Evolutionary conservation across 257 asterid species (phyloP), one percentile per base, ranked within the genome.

Genomic region (Scutellaria barbata): DNA sequence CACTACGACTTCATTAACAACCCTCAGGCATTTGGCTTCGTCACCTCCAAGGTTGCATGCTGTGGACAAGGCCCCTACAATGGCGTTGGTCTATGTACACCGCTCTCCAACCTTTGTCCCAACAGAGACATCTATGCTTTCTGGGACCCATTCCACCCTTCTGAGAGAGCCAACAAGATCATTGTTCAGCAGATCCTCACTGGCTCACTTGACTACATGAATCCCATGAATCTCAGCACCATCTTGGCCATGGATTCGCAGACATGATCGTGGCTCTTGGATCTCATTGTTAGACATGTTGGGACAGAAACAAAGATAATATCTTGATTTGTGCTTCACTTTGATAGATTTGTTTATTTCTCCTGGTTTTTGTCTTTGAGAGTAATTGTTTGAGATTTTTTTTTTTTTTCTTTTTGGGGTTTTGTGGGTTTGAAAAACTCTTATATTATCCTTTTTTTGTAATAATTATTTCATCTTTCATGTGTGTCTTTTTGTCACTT

Each of bases 131-230:
- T 58, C 3, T 85, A 86, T 14, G 95, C 88, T 0, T 88, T 84
- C 56, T 88, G 95, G 95, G 95, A 88, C 66, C 81, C 87, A 11
- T 88, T 88, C 60, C 92, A 88, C 50, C 95, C 95, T 0, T 75
- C 95, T 1, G 92, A 88, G 43, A 82, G 76, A 66, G 95, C 95
- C 0, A 88, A 86, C 71, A 81, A 68, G 62, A 8, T 77, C 10
- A 86, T 88, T 14, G 90, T 86, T 56, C 68, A 67, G 10, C 85
- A 83, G 37, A 78, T 88, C 69, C 12, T 79, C 30, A 82, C 81
- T 14, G 95, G 95, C 33, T 77, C 90, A 5, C 4, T 50, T 0
- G 71, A 82, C 67, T 88, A 88, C 81, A 88, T 88, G 87, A 71
- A 71, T 10, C 95, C 95, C 3, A 88, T 88, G 95, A 88, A 88